Percentiles rank a stretch among this genome's conserved stretches.
Evolutionary conservation across 257 asterid species (phyloP).

Genomic region (Leptodermis oblonga): DNA sequence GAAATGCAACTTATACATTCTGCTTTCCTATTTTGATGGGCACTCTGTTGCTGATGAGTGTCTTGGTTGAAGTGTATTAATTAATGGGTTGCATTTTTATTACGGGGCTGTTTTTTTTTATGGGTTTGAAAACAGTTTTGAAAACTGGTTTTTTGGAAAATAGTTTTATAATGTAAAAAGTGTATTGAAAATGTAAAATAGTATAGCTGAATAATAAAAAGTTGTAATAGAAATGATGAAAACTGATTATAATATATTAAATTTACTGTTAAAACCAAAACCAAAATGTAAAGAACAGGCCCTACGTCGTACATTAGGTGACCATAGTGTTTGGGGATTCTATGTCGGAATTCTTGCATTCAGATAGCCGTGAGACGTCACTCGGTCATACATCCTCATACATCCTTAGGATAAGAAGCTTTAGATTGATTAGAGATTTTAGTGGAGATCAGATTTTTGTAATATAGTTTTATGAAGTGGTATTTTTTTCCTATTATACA

Average conservation of each 20-base stretch:
- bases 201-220: no score
- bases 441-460: neutral
- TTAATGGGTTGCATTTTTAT: no score
- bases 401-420: neutral
- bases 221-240: no score
- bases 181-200: no score
- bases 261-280: no score
- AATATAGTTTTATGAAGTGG: neutral
- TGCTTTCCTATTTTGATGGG: neutral
- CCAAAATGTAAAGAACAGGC: no score
- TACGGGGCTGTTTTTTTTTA: no score
- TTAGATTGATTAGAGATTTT: neutral
- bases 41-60: neutral
- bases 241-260: no score
- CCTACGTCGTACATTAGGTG: neutral
- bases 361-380: neutral
- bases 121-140: no score
- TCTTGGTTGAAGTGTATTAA: neutral
- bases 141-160: no score
- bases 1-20: neutral
- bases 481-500: constrained; percentile 27
- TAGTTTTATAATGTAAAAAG: no score
- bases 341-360: neutral
- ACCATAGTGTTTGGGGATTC: neutral
- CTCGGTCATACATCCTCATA: neutral